phyloP scores from a whole-genome alignment of 2,329 filamentous ascomycete species.

The Claviceps maximensis region DNA sequence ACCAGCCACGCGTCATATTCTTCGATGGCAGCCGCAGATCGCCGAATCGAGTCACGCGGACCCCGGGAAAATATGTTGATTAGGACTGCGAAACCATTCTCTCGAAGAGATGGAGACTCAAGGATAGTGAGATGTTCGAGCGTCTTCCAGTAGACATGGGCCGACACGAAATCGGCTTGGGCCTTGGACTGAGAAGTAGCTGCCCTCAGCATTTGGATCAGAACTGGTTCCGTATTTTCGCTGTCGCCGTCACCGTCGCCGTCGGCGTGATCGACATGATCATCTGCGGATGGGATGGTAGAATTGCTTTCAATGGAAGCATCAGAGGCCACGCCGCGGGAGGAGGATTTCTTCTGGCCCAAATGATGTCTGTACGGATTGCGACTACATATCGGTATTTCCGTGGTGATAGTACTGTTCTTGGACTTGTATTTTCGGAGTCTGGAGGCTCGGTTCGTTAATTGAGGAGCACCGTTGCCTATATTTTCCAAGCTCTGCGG shows the following conservation, averaged over 20 bases:
- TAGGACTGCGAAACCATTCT: constrained; percentile 57
- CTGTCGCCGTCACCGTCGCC: neutral
- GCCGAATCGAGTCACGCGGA: constrained; percentile 54
- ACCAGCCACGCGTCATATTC: constrained; percentile 73
- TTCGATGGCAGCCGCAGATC: constrained; percentile 59
- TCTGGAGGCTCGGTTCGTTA: constrained; percentile 57
- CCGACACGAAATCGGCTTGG: constrained; percentile 69
- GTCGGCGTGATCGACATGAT: neutral
- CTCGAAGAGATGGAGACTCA: constrained; percentile 45
- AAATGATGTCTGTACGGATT: constrained; percentile 40
- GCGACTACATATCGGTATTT: constrained; percentile 39
- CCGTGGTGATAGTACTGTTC: constrained; percentile 41
- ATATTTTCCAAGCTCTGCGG: constrained; percentile 51
- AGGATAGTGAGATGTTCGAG: constrained; percentile 58
- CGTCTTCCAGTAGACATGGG: constrained; percentile 76
- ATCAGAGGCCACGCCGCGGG: constrained; percentile 4
- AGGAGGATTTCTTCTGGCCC: constrained; percentile 7
- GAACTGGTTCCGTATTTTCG: constrained; percentile 36
- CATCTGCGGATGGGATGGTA: neutral
- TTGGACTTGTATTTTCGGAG: constrained; percentile 47
- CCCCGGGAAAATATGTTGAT: constrained; percentile 62
- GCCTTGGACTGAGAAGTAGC: constrained; percentile 66
- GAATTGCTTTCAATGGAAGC: constrained; percentile 2
- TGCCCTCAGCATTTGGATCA: constrained; percentile 62
- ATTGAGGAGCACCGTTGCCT: constrained; percentile 41